Base-by-base conservation (phyloP, 2,329 filamentous ascomycete genomes). In the Incumbomyces delicatus region DNA sequence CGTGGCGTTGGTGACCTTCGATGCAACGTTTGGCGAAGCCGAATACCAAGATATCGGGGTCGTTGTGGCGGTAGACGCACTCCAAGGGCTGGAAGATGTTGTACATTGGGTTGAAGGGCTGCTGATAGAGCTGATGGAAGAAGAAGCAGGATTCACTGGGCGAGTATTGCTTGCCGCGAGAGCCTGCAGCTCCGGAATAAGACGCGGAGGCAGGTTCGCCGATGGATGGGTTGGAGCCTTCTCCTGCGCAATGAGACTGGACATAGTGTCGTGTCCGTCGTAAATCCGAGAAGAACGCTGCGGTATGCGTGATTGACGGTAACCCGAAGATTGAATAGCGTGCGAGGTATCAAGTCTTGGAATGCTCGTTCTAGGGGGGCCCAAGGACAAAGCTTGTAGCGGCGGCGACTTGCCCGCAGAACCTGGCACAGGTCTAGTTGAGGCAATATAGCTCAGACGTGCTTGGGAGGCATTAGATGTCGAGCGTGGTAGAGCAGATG, bases 41-140 rank as follows among this genome's bases (percentile, higher is more conserved):
- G 71, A 73, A 10, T 69, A 73, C 48, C 72, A 57, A 2, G 71
- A 71, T 12, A 69, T 72, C 1, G 71, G 71, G 3, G 71, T 74
- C 5, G 70, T 73, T 11, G 54, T 54, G n/a, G 52, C 49, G 10
- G 54, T 56, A 27, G 51, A 53, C 31, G 47, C 48, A 47, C 55
- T 56, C 55, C 55, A 57, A 6, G 54, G 53, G 31, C 53, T 54
- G 29, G 53, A 50, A 16, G 55, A 53, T 34, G 42, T 50, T 11
- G 55, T 55, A 36, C 51, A 48, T 14, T 49, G 51, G n/a, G 55
- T 57, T 13, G 55, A 57, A 16, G 55, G 55, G 31, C 55, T 57
- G 42, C 54, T 52, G 14, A 54, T 50, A 12, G 55, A 52, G 44
- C 50, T 54, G 14, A 46, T 37, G 18, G 55, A 55, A 33, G 47